Evolutionary conservation across 2,329 filamentous ascomycete genomes (phyloP), one percentile per base, ranked within the genome.

Genomic region (Aspergillus candidus): DNA sequence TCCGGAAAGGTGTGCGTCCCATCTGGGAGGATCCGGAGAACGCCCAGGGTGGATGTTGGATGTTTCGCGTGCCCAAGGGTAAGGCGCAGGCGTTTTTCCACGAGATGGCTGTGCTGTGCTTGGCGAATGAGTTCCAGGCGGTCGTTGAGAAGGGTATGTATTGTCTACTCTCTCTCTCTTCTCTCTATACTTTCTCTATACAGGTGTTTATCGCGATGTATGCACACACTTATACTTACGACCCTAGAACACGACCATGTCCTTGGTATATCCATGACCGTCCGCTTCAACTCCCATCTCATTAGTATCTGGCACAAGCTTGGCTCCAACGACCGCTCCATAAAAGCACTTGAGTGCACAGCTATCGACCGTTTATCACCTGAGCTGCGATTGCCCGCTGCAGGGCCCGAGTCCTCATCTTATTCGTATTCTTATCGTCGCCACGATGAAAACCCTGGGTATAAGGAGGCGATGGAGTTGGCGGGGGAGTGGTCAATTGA

Each of bases 291-390:
- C 70, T 85, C 83, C 27, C 83, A 91, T 63, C 80, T 95, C 51
- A 84, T 96, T 63, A 86, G 86, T 56, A 80, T 97, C 60, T 97
- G 91, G 91, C 93, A 95, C 71, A 87, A 93, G 50, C 86, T 94
- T 60, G 83, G 83, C 15, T 83, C 81, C 48, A 89, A 93, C 68
- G 76, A 87, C 60, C 81, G 79, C 55, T 93, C 88, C 5, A 79
- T 93, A 55, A 82, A 91, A 61, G 79, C 75, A 51, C 76, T 96
- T 47, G 75, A 90, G 38, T 72, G 79, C 50, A 84, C 80, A 38
- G 82, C 95, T 41, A 72, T 94, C 38, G 78, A 83, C 40, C 80
- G 86, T 53, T 72, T 96, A 27, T 84, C 84, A 5, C 70, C 76
- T 1, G 86, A 93, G 61, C 70, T 94, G 53, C 75, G 75, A 22